Conservation (phyloP, 108 stramenopile genomes). For the Nitzschia putrida region DNA sequence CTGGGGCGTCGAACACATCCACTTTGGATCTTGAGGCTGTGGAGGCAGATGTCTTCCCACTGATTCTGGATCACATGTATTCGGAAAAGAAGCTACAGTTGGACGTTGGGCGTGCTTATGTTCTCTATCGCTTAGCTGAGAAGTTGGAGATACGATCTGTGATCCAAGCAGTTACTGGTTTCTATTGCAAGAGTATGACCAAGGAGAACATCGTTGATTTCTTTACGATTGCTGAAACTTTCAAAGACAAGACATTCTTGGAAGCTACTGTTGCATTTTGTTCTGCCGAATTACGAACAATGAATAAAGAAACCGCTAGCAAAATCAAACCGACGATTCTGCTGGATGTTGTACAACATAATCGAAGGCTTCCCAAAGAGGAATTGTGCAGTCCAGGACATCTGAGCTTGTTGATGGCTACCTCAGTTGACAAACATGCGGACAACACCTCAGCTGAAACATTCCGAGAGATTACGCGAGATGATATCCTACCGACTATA, state of each 20-base stretch:
- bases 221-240: constrained; percentile 17
- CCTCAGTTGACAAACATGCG: constrained; percentile 11
- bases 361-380: not conserved
- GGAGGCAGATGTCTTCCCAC: constrained; percentile 38
- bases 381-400: not conserved
- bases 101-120: constrained; percentile 18
- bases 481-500: constrained; percentile 13
- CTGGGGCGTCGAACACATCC: not conserved
- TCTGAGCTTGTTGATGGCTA: constrained; percentile 25
- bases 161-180: constrained; percentile 19
- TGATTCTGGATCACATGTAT: constrained; percentile 47
- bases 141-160: constrained; percentile 33
- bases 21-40: constrained; percentile 9
- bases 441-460: constrained; percentile 2
- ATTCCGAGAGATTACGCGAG: constrained; percentile 13
- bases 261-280: constrained; percentile 16
- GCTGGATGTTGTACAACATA: not conserved
- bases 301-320: constrained; percentile 9
- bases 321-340: constrained; percentile 24
- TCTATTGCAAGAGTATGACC: constrained; percentile 22
- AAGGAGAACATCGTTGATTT: constrained; percentile 27
- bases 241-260: constrained; percentile 22
- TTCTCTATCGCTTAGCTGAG: constrained; percentile 29
- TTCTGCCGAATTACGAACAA: constrained; percentile 23
- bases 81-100: constrained; percentile 11